Base-by-base conservation (phyloP, 139 green algal genomes). In the Chlorella sp. region DNA sequence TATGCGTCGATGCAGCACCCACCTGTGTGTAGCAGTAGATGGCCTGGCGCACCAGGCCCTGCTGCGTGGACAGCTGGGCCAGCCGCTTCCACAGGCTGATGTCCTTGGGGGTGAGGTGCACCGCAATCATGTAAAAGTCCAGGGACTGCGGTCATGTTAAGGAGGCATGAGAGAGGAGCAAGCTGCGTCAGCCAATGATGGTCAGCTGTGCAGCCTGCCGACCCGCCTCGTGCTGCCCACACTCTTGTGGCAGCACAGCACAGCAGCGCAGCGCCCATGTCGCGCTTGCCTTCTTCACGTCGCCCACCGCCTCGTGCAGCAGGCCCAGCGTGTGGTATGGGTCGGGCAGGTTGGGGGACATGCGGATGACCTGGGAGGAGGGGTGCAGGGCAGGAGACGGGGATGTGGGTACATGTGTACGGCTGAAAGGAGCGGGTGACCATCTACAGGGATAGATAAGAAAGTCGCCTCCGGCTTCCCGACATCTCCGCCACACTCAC, bases 51-150 rank as follows among this genome's bases (percentile, higher is more conserved):
- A 88, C 74, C 68, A 95, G 95, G 25, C 91, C 94, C 26, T 94
- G 86, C n/a, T 97, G 85, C 1, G 68, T 88, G 64, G 88, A 94
- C 80, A 95, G 84, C 26, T 84, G 72, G 0, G 95, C 94, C 64
- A 98, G 89, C 44, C 94, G 92, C 62, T 92, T 88, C 96, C 96
- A 98, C 41, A 97, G 85, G 7, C 64, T n/a, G 34, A 91, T n/a
- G 64, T 98, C 90, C 70, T 93, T 95, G 21, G 92, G 92, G 4
- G 90, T 95, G 39, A 98, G 87, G 90, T 98, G 96, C 4, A 92
- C 96, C 1, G 96, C 95, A 41, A 98, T 96, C 95, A 98, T 98
- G 90, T 92, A 95, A 84, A 97, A 98, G 87, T 98, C 91, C 28
- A 98, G 89, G 0, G 95, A 41, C 75, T 82, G 74, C 47, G 30